Base-by-base conservation (phyloP, 306 rosid genomes). In the Rosa lucieae region DNA sequence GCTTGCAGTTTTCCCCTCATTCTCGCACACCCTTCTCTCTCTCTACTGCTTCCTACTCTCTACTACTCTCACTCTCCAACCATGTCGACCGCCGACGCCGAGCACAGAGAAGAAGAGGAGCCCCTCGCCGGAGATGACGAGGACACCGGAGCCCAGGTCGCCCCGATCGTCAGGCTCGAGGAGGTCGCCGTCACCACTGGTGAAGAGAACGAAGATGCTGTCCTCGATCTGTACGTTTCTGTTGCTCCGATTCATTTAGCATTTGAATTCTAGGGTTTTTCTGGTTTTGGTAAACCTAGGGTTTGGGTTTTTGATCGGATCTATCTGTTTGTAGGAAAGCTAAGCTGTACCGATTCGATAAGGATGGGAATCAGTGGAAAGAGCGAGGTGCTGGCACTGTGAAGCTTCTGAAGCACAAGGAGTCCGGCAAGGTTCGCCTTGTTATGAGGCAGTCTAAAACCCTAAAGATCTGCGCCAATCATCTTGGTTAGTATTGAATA, bases 71-170 rank as follows among this genome's bases (percentile, higher is more conserved):
- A 6, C 51, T 40, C 59, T 8, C 9, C 20, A 8, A 49, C 48
- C 10, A 91, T 95, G 99, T 88, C 97, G 3, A 86, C 82, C 89
- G 84, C 88, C 85, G 94, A 91, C 65, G 87, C 96, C 77, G 92
- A 90, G 71, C 98, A 89, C 90, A 86, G 93, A 32, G 98, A 90
- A 23, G 97, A 91, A 5, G 99, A 90, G 56, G 97, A 90, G 10
- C 88, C 91, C 26, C 90, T 90, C 9, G 89, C 90, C 79, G 98
- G 85, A 21, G 98, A 96, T 0, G 99, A 96, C 61, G 99, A 96
- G 69, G 99, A 96, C 77, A 96, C 99, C 62, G 98, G 99, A 44
- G 99, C 99, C 17, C 96, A 91, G 72, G 91, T 96, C 15, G 99
- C 97, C 53, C 99, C 99, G 32, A 96, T 96, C 86, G 97, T 96